Evolutionary conservation across 2,329 filamentous ascomycete genomes (phyloP).

Genomic region (Blastomyces emzantsi): DNA sequence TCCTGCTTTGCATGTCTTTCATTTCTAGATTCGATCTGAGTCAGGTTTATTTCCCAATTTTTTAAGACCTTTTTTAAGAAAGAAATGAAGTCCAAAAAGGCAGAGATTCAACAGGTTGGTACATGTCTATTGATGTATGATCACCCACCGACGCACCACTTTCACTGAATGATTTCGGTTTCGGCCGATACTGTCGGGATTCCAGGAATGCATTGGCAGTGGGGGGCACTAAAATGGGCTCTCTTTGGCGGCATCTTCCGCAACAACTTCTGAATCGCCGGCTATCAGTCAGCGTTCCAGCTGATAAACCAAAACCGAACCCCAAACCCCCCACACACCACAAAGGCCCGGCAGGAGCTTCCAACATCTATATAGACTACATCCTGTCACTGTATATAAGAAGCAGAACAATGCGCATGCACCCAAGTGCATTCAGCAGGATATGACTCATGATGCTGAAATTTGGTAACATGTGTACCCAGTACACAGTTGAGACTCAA

Average conservation of each 20-base stretch:
- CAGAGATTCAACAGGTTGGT: not conserved
- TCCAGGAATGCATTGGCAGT: not conserved
- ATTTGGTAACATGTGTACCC: no score
- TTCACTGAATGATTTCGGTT: not conserved
- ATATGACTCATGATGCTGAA: not conserved
- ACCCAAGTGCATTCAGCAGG: not conserved
- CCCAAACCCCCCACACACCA: no score
- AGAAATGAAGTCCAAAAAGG: not conserved
- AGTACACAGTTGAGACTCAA: not conserved
- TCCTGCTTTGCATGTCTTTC: not conserved
- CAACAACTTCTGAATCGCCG: not conserved
- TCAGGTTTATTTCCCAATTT: not conserved
- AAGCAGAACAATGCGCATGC: not conserved
- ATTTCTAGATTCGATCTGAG: not conserved
- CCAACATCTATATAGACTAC: not conserved
- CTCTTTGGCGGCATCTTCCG: not conserved
- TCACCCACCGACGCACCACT: not conserved
- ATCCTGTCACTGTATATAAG: not conserved
- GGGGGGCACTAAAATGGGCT: not conserved
- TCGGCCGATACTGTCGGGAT: not conserved
- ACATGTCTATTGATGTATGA: not conserved
- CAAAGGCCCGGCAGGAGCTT: no score
- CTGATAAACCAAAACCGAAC: no score
- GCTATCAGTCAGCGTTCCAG: not conserved
- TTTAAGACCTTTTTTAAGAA: not conserved